Percentiles rank a stretch among this genome's conserved stretches.
Conservation (phyloP, 1,139 yeast genomes). For the Nadsonia commutata region DNA sequence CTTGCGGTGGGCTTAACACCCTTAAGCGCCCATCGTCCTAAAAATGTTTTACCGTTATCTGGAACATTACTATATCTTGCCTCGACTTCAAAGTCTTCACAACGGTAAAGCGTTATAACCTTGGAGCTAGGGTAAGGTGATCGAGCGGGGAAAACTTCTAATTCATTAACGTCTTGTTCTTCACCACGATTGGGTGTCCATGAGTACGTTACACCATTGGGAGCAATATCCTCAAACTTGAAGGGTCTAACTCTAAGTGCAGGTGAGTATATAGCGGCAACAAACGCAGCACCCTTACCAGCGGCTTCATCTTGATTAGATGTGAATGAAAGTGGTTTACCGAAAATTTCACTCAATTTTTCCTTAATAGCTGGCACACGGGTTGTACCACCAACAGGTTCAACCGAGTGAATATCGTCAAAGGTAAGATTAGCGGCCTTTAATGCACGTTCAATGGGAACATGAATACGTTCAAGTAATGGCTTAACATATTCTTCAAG, state of each 20-base stretch:
- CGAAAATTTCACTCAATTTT: slow-evolving; percentile 94
- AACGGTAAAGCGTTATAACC: slow-evolving; percentile 85
- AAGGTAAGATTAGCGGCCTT: slow-evolving; percentile 89
- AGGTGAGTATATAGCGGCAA: slow-evolving; percentile 89
- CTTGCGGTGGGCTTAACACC: slow-evolving; percentile 93
- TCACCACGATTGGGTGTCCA: slow-evolving; percentile 95
- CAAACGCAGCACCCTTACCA: slow-evolving; percentile 94
- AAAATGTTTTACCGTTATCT: slow-evolving; percentile 43
- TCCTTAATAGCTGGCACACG: slow-evolving; percentile 99
- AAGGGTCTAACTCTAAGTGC: slow-evolving; percentile 97
- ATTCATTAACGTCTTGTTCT: slow-evolving; percentile 88
- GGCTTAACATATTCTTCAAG: slow-evolving; percentile 95
- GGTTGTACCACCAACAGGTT: slow-evolving; percentile 98
- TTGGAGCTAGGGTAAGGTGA: slow-evolving; percentile 90
- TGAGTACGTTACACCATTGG: slow-evolving; percentile 79
- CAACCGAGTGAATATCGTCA: slow-evolving; percentile 86
- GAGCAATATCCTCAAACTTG: slow-evolving; percentile 93
- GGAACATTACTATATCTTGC: slow-evolving; percentile 83
- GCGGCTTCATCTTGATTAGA: slow-evolving; percentile 99
- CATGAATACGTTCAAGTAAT: slow-evolving; percentile 89
- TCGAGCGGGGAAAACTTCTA: slow-evolving; percentile 95
- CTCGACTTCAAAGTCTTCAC: slow-evolving; percentile 72
- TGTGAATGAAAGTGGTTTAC: slow-evolving; percentile 90
- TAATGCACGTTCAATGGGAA: slow-evolving; percentile 96
- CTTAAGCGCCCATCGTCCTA: slow-evolving; percentile 75